phyloP scores from a whole-genome alignment of 306 rosid species.

The Bauhinia variegata region DNA sequence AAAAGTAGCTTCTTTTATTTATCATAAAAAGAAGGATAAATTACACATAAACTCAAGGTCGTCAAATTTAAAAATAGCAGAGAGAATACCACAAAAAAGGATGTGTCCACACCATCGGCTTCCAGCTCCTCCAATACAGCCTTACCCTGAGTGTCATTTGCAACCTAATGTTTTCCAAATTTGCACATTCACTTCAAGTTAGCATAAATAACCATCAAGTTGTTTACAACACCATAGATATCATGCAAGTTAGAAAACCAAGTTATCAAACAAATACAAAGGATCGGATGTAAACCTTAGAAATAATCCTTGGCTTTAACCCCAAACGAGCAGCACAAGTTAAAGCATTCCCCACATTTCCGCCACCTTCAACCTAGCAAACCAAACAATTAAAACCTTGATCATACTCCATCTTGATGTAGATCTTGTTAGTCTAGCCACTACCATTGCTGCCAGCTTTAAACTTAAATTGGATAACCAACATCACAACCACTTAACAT shows the following conservation, averaged over 20 bases:
- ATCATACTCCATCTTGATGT: conserved; percentile 8
- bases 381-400: conserved; percentile 30
- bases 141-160: conserved; percentile 51
- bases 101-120: conserved; percentile 55
- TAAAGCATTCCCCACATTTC: conserved; percentile 79
- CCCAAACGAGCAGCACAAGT: conserved; percentile 91
- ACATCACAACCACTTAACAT: not conserved
- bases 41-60: not conserved
- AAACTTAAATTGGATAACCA: not conserved
- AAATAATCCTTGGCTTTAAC: conserved; percentile 70
- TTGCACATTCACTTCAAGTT: conserved; percentile 28
- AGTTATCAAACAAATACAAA: too few species aligned
- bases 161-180: conserved; percentile 45
- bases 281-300: conserved; percentile 58
- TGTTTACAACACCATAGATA: not conserved
- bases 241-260: too few species aligned
- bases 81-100: conserved; percentile 47
- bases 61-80: not conserved
- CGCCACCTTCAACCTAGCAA: conserved; percentile 89
- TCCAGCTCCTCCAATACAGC: conserved; percentile 48
- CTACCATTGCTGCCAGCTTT: not conserved
- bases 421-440: not conserved
- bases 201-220: conserved; percentile 17
- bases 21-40: not conserved
- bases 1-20: not conserved